Evolutionary conservation across 1,139 yeast genomes (phyloP).

Genomic region (Kodamaea ohmeri): DNA sequence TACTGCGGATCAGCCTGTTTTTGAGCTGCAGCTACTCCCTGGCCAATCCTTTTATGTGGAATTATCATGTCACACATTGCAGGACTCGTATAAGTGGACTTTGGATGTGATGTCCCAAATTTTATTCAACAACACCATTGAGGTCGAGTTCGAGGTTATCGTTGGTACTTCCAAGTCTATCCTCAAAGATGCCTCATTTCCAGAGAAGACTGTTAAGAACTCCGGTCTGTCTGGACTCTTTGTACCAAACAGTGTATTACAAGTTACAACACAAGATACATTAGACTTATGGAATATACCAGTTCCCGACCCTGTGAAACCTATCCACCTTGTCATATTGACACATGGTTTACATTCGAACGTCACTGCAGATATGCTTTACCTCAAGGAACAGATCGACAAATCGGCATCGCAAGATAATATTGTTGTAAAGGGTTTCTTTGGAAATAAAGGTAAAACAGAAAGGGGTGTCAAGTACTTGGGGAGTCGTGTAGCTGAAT

Average conservation of each 20-base stretch:
- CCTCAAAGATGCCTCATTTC: conserved; percentile 35
- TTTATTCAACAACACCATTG: conserved; percentile 68
- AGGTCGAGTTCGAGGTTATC: conserved; percentile 65
- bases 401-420: conserved; percentile 49
- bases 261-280: conserved; percentile 58
- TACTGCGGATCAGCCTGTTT: conserved; percentile 68
- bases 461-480: conserved; percentile 86
- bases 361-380: conserved; percentile 83
- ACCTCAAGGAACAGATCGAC: conserved; percentile 79
- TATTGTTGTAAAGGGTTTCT: conserved; percentile 75
- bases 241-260: conserved; percentile 19
- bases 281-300: conserved; percentile 70
- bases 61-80: conserved; percentile 23
- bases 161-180: conserved; percentile 52
- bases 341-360: conserved; percentile 95
- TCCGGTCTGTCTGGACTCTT: conserved; percentile 32
- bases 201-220: conserved; percentile 30
- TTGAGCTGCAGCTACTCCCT: conserved; percentile 57
- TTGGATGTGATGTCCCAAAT: conserved; percentile 86
- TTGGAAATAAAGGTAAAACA: conserved; percentile 83
- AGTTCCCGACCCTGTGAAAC: conserved; percentile 43
- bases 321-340: conserved; percentile 70
- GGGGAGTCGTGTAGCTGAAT: conserved; percentile 81
- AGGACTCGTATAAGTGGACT: conserved; percentile 59
- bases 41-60: conserved; percentile 27